Conservation (phyloP, 139 green algal species). For the Coccomyxa sp. region DNA sequence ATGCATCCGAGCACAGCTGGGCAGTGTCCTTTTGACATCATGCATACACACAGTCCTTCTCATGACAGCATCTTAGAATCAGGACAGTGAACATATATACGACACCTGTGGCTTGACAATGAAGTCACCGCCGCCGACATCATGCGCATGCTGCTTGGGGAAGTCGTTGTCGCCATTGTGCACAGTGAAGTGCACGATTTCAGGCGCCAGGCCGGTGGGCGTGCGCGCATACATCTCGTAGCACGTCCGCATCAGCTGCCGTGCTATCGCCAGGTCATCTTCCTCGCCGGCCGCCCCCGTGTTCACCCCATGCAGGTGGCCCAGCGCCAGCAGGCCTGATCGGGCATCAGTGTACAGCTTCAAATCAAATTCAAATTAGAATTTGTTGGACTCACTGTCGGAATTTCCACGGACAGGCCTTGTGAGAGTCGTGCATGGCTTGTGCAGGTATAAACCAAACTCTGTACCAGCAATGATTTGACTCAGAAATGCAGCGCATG, state of each 20-base stretch:
- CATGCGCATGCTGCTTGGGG: conserved; percentile 30
- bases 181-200: conserved; percentile 52
- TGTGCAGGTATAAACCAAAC: no score
- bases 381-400: no score
- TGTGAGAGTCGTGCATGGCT: no score
- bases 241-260: conserved; percentile 67
- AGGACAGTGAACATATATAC: neutral
- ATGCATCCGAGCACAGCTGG: no score
- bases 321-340: conserved; percentile 72
- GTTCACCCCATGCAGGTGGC: conserved; percentile 42
- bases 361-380: neutral
- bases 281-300: conserved; percentile 15
- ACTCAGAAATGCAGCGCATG: no score
- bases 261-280: conserved; percentile 45
- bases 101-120: conserved; percentile 34
- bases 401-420: no score
- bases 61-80: no score
- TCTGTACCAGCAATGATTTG: no score
- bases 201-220: conserved; percentile 51
- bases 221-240: conserved; percentile 66
- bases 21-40: no score
- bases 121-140: conserved; percentile 45
- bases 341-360: neutral
- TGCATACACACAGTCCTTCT: no score
- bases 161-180: conserved; percentile 19